Evolutionary conservation across 805 yeast species (phyloP), one percentile per base, ranked within the genome.

Genomic region (Ogataea salicorniae): DNA sequence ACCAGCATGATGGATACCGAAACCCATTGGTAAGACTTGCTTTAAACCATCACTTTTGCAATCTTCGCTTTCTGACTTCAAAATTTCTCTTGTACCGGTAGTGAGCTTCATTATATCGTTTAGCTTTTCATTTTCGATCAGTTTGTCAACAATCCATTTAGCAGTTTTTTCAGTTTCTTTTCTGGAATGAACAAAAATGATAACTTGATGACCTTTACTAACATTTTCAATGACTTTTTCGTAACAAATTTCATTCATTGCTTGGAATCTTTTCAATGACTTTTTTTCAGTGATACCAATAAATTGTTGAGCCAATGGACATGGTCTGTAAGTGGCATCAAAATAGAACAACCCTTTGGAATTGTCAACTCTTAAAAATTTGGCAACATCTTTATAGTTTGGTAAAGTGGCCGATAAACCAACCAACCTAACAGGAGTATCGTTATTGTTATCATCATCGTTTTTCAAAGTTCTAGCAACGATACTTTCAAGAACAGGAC

Each of bases 321-420:
- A 90, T 1, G 99, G 99, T 59, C 99, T 74, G 59, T 74, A 92
- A 4, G 86, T 72, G 0, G 94, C 71, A 60, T 88, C 96, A 62
- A 92, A 94, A 61, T 77, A 88, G 61, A 87, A 91, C 5, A 90
- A 57, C 0, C 92, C 91, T 15, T 70, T 70, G 0, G 67, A 54
- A 15, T 69, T 68, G 20, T 80, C 80, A 5, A 87, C 97, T 34
- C 82, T 70, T 42, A 94, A 67, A 58, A 94, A 92, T 39, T 72
- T 72, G 0, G 96, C 95, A 35, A 92, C 97, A 64, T 92, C 97
- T 50, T 68, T 63, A 60, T 84, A 92, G 60, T 91, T 90, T 2
- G 97, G 97, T 44, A 92, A 74, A 0, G 98, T 91, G 0, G 98
- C 98, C 1, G 97, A 90, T 14, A 92, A 71, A 0, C 95, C 98